A percentile compares a stretch with the other conserved stretches of the same genome.
These are phyloP conservation scores for Litsea cubeba DNA, from an alignment of 164 flowering plant genomes.

Conservation along the genomic window DNA sequence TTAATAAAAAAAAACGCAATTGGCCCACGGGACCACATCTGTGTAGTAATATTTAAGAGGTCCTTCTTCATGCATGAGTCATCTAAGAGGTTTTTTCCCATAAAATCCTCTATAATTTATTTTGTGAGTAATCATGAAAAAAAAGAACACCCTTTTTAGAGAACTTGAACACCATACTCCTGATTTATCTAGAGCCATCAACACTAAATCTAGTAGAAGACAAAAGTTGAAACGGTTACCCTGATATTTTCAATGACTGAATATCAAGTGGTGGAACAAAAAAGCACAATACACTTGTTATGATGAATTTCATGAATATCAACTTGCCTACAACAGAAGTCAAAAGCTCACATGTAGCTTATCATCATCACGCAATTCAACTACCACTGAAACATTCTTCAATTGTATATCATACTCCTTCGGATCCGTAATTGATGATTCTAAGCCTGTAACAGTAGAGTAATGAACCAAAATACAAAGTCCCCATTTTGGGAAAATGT, in stretches of 20 bases:
- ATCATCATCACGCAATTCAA: slow-evolving; percentile 51
- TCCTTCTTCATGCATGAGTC: too few relatives aligned
- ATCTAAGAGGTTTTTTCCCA: too few relatives aligned
- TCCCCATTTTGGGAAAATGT: background rate
- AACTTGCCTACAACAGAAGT: background rate
- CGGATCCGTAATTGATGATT: slow-evolving; percentile 43
- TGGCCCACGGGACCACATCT: too few relatives aligned
- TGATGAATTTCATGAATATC: background rate
- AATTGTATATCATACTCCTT: slow-evolving; percentile 28
- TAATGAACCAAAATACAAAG: background rate
- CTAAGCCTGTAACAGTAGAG: slow-evolving; percentile 37
- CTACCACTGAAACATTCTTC: slow-evolving; percentile 40
- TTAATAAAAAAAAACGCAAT: too few relatives aligned
- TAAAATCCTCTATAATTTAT: too few relatives aligned
- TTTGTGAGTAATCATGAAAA: too few relatives aligned
- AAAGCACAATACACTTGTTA: background rate
- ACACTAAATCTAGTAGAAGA: background rate
- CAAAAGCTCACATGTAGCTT: slow-evolving; percentile 46
- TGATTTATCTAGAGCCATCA: too few relatives aligned
- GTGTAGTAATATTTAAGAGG: too few relatives aligned
- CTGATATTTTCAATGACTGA: background rate
- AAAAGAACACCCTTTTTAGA: too few relatives aligned
- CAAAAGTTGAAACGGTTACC: background rate
- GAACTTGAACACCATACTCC: too few relatives aligned
- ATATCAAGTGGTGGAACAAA: too few relatives aligned